A percentile compares a stretch with the other conserved stretches of the same genome.
Conservation (phyloP, 306 rosid genomes). For the Cicer arietinum region DNA sequence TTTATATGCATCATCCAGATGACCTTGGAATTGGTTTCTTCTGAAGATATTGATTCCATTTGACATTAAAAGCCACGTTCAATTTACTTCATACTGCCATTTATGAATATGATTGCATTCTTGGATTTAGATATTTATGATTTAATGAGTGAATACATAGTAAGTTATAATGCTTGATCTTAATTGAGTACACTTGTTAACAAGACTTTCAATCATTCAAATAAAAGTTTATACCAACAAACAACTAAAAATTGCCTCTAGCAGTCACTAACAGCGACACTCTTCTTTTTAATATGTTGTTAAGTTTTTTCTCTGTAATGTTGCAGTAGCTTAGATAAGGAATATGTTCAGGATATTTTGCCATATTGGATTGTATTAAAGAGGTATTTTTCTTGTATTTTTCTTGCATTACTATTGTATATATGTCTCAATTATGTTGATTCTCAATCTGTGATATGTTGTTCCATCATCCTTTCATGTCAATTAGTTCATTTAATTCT, state of each 20-base stretch:
- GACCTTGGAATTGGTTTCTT: conserved; percentile 48
- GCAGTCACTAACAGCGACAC: too few species aligned
- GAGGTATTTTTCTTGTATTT: too few species aligned
- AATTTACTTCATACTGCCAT: conserved; percentile 45
- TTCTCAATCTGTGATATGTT: too few species aligned
- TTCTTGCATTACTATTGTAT: too few species aligned
- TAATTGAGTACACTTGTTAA: conserved; percentile 38
- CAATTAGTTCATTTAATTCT: too few species aligned
- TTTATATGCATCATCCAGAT: conserved; percentile 49
- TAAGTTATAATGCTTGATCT: conserved; percentile 19
- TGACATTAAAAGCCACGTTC: conserved; percentile 35
- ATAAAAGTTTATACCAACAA: conserved; percentile 67
- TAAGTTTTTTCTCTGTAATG: conserved; percentile 7
- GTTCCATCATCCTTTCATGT: too few species aligned
- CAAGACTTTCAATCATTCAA: conserved; percentile 70
- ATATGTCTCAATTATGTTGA: too few species aligned
- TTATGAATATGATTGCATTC: background rate
- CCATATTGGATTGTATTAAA: conserved; percentile 1
- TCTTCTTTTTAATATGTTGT: conserved; percentile 6
- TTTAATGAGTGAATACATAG: background rate
- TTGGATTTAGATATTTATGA: conserved; percentile 4
- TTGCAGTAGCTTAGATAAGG: conserved; percentile 1
- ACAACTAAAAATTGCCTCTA: conserved; percentile 65
- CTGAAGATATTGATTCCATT: conserved; percentile 41
- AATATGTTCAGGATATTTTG: conserved; percentile 22